These are phyloP conservation scores for Fusarium hostae DNA, from an alignment of 2,329 filamentous ascomycete genomes.

Conservation along the genomic window DNA sequence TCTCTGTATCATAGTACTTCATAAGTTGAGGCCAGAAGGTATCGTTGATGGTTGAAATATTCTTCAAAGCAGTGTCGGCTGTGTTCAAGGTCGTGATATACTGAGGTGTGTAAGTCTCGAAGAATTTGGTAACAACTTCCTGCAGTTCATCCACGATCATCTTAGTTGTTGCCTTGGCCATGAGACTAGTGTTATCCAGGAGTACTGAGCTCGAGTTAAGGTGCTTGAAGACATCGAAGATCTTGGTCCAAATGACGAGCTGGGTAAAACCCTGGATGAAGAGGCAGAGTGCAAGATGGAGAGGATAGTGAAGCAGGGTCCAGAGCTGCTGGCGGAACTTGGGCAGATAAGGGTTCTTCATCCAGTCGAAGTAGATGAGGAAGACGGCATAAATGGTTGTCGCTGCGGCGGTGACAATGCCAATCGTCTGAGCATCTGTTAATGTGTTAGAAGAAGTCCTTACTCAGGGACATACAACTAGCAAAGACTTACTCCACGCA, in stretches of 20 bases:
- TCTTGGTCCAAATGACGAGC: slow-evolving; percentile 60
- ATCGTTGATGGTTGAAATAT: slow-evolving; percentile 45
- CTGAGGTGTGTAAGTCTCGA: slow-evolving; percentile 45
- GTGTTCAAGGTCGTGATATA: slow-evolving; percentile 31
- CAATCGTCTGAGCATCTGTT: slow-evolving; percentile 53
- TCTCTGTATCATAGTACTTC: slow-evolving; percentile 7
- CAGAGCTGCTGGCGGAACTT: slow-evolving; percentile 68
- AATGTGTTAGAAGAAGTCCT: slow-evolving; percentile 9
- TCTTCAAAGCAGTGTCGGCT: slow-evolving; percentile 41
- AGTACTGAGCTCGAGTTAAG: slow-evolving; percentile 28
- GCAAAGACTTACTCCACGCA: slow-evolving; percentile 51
- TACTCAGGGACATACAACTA: rapidly evolving
- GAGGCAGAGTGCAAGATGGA: slow-evolving; percentile 71
- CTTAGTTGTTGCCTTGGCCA: slow-evolving; percentile 36
- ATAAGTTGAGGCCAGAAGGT: slow-evolving; percentile 42
- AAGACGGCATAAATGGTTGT: slow-evolving; percentile 59
- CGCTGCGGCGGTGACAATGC: slow-evolving; percentile 52
- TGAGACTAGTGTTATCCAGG: slow-evolving; percentile 4
- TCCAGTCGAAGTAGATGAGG: slow-evolving; percentile 68
- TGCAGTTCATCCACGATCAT: slow-evolving; percentile 30
- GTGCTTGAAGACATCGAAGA: slow-evolving; percentile 47
- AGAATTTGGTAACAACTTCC: slow-evolving; percentile 35
- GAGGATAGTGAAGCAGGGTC: slow-evolving; percentile 69
- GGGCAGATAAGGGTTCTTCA: slow-evolving; percentile 70
- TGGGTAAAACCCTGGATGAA: slow-evolving; percentile 72